Evolutionary conservation across 331 rosid genomes (phyloP).

Genomic region (Spiraea crenata): DNA sequence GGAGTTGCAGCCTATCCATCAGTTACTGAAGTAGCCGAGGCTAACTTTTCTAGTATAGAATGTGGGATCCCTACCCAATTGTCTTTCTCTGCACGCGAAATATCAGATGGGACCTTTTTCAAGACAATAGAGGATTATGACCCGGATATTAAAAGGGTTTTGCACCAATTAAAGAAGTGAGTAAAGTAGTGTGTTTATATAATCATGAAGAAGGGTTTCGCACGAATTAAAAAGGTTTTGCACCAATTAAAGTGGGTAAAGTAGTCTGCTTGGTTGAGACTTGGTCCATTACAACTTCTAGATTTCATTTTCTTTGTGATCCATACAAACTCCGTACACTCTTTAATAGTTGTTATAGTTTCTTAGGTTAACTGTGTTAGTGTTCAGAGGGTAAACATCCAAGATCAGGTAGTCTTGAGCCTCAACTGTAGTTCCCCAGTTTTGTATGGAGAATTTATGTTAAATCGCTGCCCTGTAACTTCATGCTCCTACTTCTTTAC

Average conservation of each 20-base stretch:
- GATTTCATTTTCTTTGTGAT: neutral
- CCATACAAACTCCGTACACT: neutral
- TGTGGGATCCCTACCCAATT: constrained; percentile 88
- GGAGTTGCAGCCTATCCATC: constrained; percentile 81
- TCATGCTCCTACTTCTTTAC: neutral
- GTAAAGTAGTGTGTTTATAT: constrained; percentile 35
- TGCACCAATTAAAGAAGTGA: constrained; percentile 76
- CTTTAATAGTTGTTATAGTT: neutral
- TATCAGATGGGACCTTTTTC: constrained; percentile 91
- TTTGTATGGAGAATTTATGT: constrained; percentile 1
- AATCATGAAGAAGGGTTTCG: constrained; percentile 10
- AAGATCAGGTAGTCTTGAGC: neutral
- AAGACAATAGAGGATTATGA: constrained; percentile 92
- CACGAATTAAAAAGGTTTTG: constrained; percentile 57
- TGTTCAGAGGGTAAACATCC: neutral
- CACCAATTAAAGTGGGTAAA: constrained; percentile 64
- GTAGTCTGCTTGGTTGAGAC: constrained; percentile 5
- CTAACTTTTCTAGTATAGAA: constrained; percentile 74
- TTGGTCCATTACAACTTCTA: neutral
- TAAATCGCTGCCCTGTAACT: constrained; percentile 3
- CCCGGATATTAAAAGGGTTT: constrained; percentile 82
- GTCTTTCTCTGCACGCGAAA: constrained; percentile 95
- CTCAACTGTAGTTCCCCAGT: constrained; percentile 4
- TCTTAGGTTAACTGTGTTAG: neutral
- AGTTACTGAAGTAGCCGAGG: constrained; percentile 48